These are phyloP conservation scores for Fusarium protoensiforme DNA, from an alignment of 2,329 filamentous ascomycete species.

Conservation along the genomic window DNA sequence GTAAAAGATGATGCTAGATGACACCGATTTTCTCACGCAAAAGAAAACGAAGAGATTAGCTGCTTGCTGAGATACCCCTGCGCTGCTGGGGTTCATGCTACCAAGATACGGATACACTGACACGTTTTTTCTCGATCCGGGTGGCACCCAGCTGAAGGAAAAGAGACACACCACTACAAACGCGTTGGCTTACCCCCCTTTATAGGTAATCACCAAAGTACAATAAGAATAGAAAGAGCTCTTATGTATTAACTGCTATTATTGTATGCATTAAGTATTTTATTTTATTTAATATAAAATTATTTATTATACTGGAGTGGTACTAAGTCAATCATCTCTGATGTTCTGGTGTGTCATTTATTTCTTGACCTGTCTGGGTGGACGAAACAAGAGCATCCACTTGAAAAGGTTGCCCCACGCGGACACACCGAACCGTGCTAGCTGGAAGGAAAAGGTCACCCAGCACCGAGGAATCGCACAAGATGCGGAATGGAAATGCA, in stretches of 20 bases:
- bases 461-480: not conserved
- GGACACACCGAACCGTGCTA: slow-evolving; percentile 39
- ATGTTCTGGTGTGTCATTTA: not conserved
- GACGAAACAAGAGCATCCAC: not conserved
- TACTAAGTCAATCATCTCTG: not conserved
- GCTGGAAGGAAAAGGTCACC: slow-evolving; percentile 20
- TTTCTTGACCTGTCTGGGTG: not conserved
- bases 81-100: slow-evolving; percentile 7
- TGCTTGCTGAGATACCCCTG: not conserved
- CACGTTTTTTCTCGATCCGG: not conserved
- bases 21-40: not conserved
- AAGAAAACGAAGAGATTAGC: slow-evolving; percentile 9
- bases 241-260: not conserved
- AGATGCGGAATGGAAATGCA: slow-evolving; percentile 1
- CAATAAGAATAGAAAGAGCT: not conserved
- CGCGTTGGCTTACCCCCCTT: not conserved
- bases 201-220: not conserved
- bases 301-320: not conserved
- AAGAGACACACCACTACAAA: not conserved
- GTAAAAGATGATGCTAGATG: not conserved
- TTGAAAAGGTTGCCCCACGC: slow-evolving; percentile 13
- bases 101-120: not conserved
- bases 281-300: not conserved
- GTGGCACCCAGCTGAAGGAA: not conserved
- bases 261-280: not conserved